Evolutionary conservation across 805 yeast genomes (phyloP).

Genomic region (Ogataea dorogensis): DNA sequence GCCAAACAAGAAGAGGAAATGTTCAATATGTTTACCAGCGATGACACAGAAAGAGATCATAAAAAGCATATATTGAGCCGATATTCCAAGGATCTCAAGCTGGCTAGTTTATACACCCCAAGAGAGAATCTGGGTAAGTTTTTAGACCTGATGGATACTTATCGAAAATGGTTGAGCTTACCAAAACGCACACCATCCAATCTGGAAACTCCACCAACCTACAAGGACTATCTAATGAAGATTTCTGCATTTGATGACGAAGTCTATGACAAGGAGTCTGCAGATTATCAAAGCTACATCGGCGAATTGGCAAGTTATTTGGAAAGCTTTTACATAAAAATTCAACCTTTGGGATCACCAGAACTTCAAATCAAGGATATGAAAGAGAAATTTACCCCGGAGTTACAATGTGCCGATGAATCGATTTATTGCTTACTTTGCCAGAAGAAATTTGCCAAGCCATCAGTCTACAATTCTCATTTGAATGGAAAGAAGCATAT

Average conservation of each 20-base stretch:
- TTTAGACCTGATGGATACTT: conserved; percentile 54
- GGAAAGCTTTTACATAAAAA: conserved; percentile 42
- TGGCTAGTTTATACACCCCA: conserved; percentile 51
- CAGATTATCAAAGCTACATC: conserved; percentile 46
- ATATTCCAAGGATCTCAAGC: conserved; percentile 46
- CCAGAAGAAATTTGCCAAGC: conserved; percentile 58
- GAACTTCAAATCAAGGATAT: conserved; percentile 31
- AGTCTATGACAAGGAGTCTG: conserved; percentile 29
- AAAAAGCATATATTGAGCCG: conserved; percentile 45
- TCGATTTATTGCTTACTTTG: conserved; percentile 61
- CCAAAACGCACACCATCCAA: conserved; percentile 22
- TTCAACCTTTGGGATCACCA: conserved; percentile 48
- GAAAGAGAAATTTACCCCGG: conserved; percentile 16
- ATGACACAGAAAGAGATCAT: conserved; percentile 21
- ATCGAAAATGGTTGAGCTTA: conserved; percentile 53
- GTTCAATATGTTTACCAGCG: conserved; percentile 33
- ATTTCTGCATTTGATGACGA: conserved; percentile 18
- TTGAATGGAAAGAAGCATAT: conserved; percentile 72
- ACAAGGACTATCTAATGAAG: conserved; percentile 16
- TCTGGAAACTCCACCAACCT: conserved; percentile 19
- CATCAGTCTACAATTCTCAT: conserved; percentile 67
- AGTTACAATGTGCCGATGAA: conserved; percentile 21
- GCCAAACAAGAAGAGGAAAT: conserved; percentile 21
- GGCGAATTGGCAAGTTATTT: conserved; percentile 49
- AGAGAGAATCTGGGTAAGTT: conserved; percentile 65